Evolutionary conservation across 164 flowering plant species (phyloP).

Genomic region (Liriodendron chinense): DNA sequence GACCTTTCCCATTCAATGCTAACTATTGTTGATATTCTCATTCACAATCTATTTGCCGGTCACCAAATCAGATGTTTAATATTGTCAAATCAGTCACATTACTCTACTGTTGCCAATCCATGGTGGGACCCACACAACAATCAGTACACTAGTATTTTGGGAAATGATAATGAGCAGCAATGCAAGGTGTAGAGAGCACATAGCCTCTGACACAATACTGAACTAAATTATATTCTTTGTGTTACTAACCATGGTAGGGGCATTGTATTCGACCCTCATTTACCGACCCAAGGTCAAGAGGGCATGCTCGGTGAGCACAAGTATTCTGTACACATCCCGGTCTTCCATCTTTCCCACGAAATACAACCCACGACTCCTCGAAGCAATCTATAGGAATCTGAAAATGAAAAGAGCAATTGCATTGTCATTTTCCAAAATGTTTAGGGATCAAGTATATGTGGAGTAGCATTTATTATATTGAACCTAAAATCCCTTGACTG

Average conservation of each 20-base stretch:
- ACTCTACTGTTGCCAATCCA: no score
- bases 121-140: no score
- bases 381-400: slow-evolving; percentile 96
- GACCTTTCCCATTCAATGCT: neutral
- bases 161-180: no score
- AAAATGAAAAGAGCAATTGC: slow-evolving; percentile 7
- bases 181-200: neutral
- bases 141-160: no score
- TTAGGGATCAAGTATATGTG: neutral
- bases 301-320: slow-evolving; percentile 98
- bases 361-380: slow-evolving; percentile 92
- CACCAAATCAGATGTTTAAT: no score
- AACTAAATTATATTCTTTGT: neutral
- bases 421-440: neutral
- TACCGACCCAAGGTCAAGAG: slow-evolving; percentile 92
- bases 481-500: neutral
- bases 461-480: neutral
- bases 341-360: slow-evolving; percentile 91
- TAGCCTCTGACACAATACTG: neutral
- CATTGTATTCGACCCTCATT: slow-evolving; percentile 93
- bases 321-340: slow-evolving; percentile 96
- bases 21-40: neutral
- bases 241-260: slow-evolving; percentile 88
- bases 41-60: no score
- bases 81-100: no score